Percentiles rank a stretch among this genome's conserved stretches.
Conservation (phyloP, 495 filamentous ascomycete genomes). For the Lepraria neglecta region DNA sequence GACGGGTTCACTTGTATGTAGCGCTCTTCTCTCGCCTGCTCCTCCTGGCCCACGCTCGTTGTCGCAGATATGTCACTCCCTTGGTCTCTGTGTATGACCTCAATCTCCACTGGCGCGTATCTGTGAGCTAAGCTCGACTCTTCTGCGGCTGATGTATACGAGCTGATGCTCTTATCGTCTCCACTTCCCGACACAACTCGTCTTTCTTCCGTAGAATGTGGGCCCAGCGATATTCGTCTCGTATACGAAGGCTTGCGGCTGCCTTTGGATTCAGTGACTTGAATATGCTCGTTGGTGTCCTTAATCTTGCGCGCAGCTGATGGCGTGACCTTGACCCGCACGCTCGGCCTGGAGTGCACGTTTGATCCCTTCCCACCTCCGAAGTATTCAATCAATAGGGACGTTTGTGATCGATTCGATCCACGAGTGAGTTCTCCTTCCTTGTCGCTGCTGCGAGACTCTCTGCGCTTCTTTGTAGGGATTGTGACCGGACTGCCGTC, state of each 20-base stretch:
- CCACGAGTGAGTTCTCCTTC: constrained; percentile 46
- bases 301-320: constrained; percentile 53
- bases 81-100: constrained; percentile 58
- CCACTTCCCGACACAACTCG: constrained; percentile 39
- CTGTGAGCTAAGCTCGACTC: constrained; percentile 64
- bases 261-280: constrained; percentile 71
- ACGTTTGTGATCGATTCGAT: constrained; percentile 70
- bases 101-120: constrained; percentile 72
- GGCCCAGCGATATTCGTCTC: constrained; percentile 55
- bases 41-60: constrained; percentile 34
- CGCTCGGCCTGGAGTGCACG: constrained; percentile 70
- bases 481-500: constrained; percentile 94
- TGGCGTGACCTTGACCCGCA: constrained; percentile 90
- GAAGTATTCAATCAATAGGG: constrained; percentile 96
- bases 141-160: constrained; percentile 67
- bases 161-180: constrained; percentile 54
- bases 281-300: constrained; percentile 62
- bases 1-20: constrained; percentile 58
- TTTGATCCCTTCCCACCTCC: constrained; percentile 70
- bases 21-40: constrained; percentile 44
- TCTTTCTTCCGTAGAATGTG: constrained; percentile 49
- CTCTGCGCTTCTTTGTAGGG: constrained; percentile 54
- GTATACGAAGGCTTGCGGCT: constrained; percentile 59
- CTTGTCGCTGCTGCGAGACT: constrained; percentile 47
- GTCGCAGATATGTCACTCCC: constrained; percentile 52